Base-by-base conservation (phyloP, 805 yeast genomes). In the Cyberlindnera amylophila region DNA sequence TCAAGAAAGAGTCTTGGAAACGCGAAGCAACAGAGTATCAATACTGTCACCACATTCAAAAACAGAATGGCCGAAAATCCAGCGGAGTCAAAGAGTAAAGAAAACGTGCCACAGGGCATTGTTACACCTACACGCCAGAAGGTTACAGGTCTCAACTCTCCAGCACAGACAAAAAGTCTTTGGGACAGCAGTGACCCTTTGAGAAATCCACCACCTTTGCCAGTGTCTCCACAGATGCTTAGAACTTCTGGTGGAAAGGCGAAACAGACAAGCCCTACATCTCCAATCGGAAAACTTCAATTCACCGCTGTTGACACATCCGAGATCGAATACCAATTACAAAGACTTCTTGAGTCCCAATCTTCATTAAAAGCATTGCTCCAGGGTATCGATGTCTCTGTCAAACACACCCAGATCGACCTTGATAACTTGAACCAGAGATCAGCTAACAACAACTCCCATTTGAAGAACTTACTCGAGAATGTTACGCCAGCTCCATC, bases 151-250 rank as follows among this genome's bases (percentile, higher is more conserved):
- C 36, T 44, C 14, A 34, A 36, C 13, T 53, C 60, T 1, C 56
- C 58, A 31, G 38, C 44, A 3, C 52, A 50, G 30, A 24, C 41
- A 18, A 44, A 36, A 17, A 19, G 35, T 17, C 33, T 63, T 52
- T 67, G 72, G 71, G 71, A 67, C 35, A 64, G 70, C 21, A 59
- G 63, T 14, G 70, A 67, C 40, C 72, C 71, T 4, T 45, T 49
- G 38, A 51, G 70, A 43, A 64, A 64, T 27, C 71, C 71, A n/a
- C 68, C 68, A 2, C 70, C 72, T 4, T 45, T 67, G 42, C 71
- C 72, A 8, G 44, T 64, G 3, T 64, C 66, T 2, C 71, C 74
- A 4, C 71, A 66, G 29, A 61, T 66, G 52, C 58, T 67, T 6
- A 46, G 49, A 12, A 51, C 51, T 21, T 44, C 53, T 7, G 56